Base-by-base conservation (phyloP, 1,284 basidiomycete genomes). In the Heterobasidion annosum region DNA sequence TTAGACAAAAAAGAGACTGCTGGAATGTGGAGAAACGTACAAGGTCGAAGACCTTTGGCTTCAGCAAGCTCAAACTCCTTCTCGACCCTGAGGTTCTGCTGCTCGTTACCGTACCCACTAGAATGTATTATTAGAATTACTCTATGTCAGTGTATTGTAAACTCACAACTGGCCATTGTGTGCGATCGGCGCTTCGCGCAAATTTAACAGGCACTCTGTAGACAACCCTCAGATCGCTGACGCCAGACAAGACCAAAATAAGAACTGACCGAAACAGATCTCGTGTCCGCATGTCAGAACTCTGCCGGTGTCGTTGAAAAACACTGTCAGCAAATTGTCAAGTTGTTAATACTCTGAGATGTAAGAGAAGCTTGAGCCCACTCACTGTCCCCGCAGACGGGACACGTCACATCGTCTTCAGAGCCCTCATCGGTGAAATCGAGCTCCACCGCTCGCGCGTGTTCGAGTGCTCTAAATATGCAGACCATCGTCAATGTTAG, bases 161-260 rank as follows among this genome's bases (percentile, higher is more conserved):
- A 64, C 79, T 52, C 60, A 83, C 81, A 85, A 83, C 35, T 79
- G 71, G 2, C 80, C 80, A 56, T 83, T 67, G 55, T 82, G 81
- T 1, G 67, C 72, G 48, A 80, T 75, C 0, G 75, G 63, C 4
- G 79, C 71, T 48, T 75, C 76, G 48, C 70, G 70, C 33, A 82
- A 61, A 45, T 79, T 75, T 13, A 77, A 65, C 32, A 76, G 62
- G 60, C 82, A 84, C 50, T 83, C 81, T 81, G 45, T 5, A 8
- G 8, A 16, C 25, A 13, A 44, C 35, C 42, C 47, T 50, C 10
- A 25, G 16, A 40, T 16, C 50, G n/a, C 35, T 35, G 42, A 12
- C 49, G 6, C 18, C 34, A 9, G 34, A 44, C 8, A 45, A n/a
- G 18, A 7, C 16, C 13, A 32, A 49, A 12, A 10, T 4, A 40